phyloP scores from a whole-genome alignment of 306 rosid genomes.

The Cucumis melo region DNA sequence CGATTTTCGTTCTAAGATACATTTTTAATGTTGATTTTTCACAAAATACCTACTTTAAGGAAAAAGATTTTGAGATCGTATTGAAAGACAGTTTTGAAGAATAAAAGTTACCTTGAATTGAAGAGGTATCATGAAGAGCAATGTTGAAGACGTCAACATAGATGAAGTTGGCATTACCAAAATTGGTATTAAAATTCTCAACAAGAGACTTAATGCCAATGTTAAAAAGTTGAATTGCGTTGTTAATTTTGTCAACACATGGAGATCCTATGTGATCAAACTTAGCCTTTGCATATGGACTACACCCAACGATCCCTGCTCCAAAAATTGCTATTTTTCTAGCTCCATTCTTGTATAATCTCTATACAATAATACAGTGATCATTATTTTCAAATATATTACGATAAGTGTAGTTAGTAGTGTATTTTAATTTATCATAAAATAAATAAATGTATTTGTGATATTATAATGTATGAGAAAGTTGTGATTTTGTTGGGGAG shows the following conservation, averaged over 20 bases:
- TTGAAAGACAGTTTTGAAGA: too few relatives aligned
- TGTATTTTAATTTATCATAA: too few relatives aligned
- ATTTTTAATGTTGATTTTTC: too few relatives aligned
- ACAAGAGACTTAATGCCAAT: conserved; percentile 17
- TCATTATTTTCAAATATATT: too few relatives aligned
- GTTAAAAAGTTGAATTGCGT: conserved; percentile 13
- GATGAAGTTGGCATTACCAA: conserved; percentile 13
- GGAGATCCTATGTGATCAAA: background rate
- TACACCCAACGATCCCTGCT: background rate
- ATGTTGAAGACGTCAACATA: conserved; percentile 8
- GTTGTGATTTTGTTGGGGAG: too few relatives aligned
- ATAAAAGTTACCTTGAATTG: background rate
- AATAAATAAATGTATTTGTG: too few relatives aligned
- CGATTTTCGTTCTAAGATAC: too few relatives aligned
- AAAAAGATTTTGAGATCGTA: too few relatives aligned
- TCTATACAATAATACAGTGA: too few relatives aligned
- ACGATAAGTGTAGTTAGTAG: too few relatives aligned
- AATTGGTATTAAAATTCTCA: conserved; percentile 1
- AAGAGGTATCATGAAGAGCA: background rate
- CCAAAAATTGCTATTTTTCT: background rate
- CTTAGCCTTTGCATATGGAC: conserved; percentile 5
- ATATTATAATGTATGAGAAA: too few relatives aligned
- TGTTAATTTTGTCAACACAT: conserved; percentile 20
- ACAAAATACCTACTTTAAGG: too few relatives aligned
- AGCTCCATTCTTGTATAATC: background rate